These are phyloP conservation scores for Brassica balearica DNA, from an alignment of 441 rosid species.

Conservation along the genomic window DNA sequence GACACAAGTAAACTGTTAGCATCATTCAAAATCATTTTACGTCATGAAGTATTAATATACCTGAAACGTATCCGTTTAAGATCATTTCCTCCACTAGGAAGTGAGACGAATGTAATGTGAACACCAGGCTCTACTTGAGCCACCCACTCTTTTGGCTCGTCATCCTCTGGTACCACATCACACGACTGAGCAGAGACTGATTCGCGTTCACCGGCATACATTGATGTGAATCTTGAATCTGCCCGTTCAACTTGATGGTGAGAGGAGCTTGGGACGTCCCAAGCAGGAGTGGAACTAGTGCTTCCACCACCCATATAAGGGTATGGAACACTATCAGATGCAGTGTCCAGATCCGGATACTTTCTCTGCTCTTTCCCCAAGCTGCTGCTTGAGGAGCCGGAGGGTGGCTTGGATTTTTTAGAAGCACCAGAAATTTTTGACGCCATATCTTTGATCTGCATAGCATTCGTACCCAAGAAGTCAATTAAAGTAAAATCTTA, in stretches of 20 bases:
- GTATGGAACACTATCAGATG: conserved; percentile 79
- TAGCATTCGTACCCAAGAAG: conserved; percentile 23
- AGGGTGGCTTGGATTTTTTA: conserved; percentile 76
- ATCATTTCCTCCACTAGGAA: conserved; percentile 94
- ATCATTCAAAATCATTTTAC: background rate
- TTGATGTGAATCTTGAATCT: conserved; percentile 56
- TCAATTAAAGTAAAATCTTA: background rate
- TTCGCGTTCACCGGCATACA: conserved; percentile 55
- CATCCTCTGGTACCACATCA: conserved; percentile 83
- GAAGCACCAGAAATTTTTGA: conserved; percentile 76
- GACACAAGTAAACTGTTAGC: conserved; percentile 25
- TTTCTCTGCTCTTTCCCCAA: conserved; percentile 65
- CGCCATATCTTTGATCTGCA: conserved; percentile 97
- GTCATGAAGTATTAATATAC: conserved; percentile 39
- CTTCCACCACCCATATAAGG: conserved; percentile 55
- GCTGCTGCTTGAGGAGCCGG: conserved; percentile 64
- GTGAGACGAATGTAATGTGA: conserved; percentile 93
- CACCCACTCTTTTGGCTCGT: conserved; percentile 97
- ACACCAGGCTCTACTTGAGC: conserved; percentile 99
- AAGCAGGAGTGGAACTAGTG: conserved; percentile 88
- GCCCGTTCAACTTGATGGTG: conserved; percentile 54
- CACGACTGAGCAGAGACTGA: conserved; percentile 72
- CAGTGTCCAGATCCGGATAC: conserved; percentile 76
- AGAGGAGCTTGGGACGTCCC: conserved; percentile 77
- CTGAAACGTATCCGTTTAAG: conserved; percentile 97